Evolutionary conservation across 2,329 filamentous ascomycete genomes (phyloP).

Genomic region (Pyrenophora teres): DNA sequence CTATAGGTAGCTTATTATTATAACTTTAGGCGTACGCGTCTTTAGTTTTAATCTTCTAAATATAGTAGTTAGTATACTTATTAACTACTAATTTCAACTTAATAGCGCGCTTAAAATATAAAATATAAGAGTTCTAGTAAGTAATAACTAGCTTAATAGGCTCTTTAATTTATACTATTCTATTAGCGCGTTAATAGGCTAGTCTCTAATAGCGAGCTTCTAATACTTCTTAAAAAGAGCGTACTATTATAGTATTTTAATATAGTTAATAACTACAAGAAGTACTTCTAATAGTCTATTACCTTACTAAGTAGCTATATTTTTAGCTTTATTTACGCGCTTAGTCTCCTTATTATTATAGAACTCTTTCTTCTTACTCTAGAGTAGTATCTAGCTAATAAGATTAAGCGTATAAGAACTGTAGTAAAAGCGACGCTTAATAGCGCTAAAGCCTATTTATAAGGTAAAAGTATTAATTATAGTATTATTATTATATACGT

Average conservation of each 20-base stretch:
- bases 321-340: background rate
- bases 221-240: constrained; percentile 6
- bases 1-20: background rate
- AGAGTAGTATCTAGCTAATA: constrained; percentile 1
- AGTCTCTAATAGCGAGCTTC: too few relatives aligned
- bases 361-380: background rate
- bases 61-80: background rate
- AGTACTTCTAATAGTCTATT: constrained; percentile 5
- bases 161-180: background rate
- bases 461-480: background rate
- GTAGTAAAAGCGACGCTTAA: background rate
- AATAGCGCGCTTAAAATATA: background rate
- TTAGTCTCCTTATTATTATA: background rate
- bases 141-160: constrained; percentile 2
- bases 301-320: background rate
- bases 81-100: background rate
- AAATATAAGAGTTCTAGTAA: background rate
- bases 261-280: constrained; percentile 5
- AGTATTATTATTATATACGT: background rate
- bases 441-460: constrained; percentile 4
- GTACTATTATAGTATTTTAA: constrained; percentile 9
- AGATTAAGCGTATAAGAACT: constrained; percentile 8
- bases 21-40: background rate
- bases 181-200: too few relatives aligned
- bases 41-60: too few relatives aligned